Conservation (phyloP, 2,329 filamentous ascomycete genomes). For the Monilinia polystroma region DNA sequence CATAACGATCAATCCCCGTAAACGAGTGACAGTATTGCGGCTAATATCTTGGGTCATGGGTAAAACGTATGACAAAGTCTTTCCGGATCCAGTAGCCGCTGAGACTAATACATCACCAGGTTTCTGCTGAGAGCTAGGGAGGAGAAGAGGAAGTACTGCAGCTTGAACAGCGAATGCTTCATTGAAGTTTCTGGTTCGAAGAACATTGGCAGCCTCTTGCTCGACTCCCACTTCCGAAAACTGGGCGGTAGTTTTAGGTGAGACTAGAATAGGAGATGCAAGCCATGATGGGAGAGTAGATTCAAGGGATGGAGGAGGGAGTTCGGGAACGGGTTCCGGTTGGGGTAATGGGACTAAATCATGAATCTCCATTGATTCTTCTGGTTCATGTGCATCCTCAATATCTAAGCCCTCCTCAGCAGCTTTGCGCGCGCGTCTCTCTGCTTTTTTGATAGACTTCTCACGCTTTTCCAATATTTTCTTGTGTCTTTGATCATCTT, state of each 20-base stretch:
- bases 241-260: constrained; percentile 55
- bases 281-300: constrained; percentile 81
- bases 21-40: constrained; percentile 58
- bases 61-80: constrained; percentile 87
- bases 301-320: constrained; percentile 62
- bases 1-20: constrained; percentile 81
- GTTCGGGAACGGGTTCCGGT: constrained; percentile 60
- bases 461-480: constrained; percentile 55
- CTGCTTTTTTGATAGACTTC: constrained; percentile 53
- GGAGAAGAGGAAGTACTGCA: constrained; percentile 74
- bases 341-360: constrained; percentile 82
- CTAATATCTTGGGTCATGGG: constrained; percentile 79
- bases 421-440: constrained; percentile 43
- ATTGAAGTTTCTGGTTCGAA: constrained; percentile 67
- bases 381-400: constrained; percentile 31
- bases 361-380: constrained; percentile 52
- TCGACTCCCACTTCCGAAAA: constrained; percentile 67
- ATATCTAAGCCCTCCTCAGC: constrained; percentile 36
- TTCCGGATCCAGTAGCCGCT: constrained; percentile 92
- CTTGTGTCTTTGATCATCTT: constrained; percentile 40
- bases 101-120: constrained; percentile 83
- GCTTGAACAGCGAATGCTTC: constrained; percentile 79
- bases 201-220: constrained; percentile 55
- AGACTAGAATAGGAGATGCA: constrained; percentile 68
- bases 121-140: constrained; percentile 61